phyloP scores from a whole-genome alignment of 768 basidiomycete genomes.

The Pleurotus sapidus region DNA sequence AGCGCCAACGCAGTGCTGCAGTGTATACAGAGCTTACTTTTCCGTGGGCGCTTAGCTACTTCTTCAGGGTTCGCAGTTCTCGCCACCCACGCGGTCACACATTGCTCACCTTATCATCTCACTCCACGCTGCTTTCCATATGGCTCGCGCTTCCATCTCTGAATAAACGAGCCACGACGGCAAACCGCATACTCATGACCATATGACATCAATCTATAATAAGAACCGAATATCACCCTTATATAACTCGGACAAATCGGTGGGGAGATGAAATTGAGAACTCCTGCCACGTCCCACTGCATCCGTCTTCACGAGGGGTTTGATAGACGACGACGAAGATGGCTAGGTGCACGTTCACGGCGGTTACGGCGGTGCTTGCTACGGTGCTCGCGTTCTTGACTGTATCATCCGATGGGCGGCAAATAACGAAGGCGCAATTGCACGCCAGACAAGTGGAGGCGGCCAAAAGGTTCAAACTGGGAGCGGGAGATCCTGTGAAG shows the following conservation, averaged over 20 bases:
- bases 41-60: too few species aligned
- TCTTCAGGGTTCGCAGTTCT: not conserved
- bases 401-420: conserved; percentile 21
- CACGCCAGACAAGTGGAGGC: conserved; percentile 46
- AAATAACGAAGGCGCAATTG: conserved; percentile 39
- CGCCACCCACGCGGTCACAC: not conserved
- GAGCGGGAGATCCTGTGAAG: conserved; percentile 14
- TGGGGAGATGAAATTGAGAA: not conserved
- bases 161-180: not conserved
- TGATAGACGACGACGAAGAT: not conserved
- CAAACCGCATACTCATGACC: not conserved
- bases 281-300: not conserved
- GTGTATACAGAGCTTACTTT: too few species aligned
- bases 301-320: not conserved
- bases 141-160: not conserved
- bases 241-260: not conserved
- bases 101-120: not conserved
- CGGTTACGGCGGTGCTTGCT: conserved; percentile 14
- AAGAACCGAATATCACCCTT: not conserved
- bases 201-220: not conserved
- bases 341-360: not conserved
- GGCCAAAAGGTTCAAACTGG: conserved; percentile 34
- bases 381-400: conserved; percentile 13
- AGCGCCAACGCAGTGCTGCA: too few species aligned
- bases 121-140: not conserved